phyloP scores from a whole-genome alignment of 2,329 filamentous ascomycete species.

The Monosporascus sp. region DNA sequence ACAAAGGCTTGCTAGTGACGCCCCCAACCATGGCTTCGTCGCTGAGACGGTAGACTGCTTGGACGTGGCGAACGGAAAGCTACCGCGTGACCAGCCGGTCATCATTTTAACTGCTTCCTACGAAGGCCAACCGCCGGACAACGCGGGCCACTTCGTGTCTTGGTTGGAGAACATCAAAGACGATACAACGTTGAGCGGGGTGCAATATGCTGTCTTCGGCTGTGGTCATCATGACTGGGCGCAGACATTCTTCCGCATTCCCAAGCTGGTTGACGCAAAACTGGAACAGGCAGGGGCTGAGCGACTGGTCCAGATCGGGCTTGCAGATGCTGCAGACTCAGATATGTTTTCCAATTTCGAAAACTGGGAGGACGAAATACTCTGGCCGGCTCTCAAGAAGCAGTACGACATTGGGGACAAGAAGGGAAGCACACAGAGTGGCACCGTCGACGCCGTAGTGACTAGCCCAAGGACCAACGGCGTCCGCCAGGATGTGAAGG shows the following conservation, averaged over 20 bases:
- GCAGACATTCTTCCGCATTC: slow-evolving; percentile 51
- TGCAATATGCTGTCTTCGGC: slow-evolving; percentile 65
- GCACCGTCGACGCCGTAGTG: slow-evolving; percentile 41
- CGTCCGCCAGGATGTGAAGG: slow-evolving; percentile 58
- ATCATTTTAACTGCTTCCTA: slow-evolving; percentile 67
- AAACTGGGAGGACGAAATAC: slow-evolving; percentile 47
- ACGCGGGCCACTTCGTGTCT: slow-evolving; percentile 60
- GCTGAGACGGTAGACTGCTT: slow-evolving; percentile 49
- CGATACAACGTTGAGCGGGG: slow-evolving; percentile 43
- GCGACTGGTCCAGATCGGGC: slow-evolving; percentile 39
- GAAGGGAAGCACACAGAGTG: slow-evolving; percentile 10
- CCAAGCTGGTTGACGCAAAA: slow-evolving; percentile 44
- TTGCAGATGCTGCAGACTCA: slow-evolving; percentile 46
- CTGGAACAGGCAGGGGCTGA: slow-evolving; percentile 42
- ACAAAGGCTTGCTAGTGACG: slow-evolving; percentile 55
- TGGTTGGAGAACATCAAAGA: slow-evolving; percentile 56
- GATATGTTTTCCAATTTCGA: slow-evolving; percentile 55
- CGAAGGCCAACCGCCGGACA: slow-evolving; percentile 69
- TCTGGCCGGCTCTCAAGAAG: slow-evolving; percentile 45
- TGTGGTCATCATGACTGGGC: slow-evolving; percentile 50
- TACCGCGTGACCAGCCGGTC: slow-evolving; percentile 56
- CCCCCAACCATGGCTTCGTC: slow-evolving; percentile 52
- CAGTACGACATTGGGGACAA: slow-evolving; percentile 20
- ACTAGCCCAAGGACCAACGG: slow-evolving; percentile 49
- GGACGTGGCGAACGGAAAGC: slow-evolving; percentile 54